Conservation (phyloP, 257 asterid species). For the Solanum medicagineum region DNA sequence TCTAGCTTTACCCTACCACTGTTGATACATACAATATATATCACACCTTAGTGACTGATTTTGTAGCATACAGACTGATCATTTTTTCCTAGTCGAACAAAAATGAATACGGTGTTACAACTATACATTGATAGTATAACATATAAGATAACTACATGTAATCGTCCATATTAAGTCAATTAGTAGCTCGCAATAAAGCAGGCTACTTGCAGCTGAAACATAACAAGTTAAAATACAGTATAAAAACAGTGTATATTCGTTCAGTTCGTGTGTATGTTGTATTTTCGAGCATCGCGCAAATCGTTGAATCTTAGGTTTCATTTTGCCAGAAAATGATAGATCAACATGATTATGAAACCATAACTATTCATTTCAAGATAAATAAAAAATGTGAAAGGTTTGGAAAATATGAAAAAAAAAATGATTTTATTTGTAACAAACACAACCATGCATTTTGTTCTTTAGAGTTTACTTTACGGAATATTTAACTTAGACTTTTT, state of each 20-base stretch:
- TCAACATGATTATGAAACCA: background rate
- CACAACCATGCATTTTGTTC: background rate
- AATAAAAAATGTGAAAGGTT: no score
- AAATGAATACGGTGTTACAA: background rate
- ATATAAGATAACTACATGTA: background rate
- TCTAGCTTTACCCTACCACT: background rate
- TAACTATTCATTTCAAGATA: background rate
- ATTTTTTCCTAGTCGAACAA: background rate
- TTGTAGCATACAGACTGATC: conserved; percentile 3
- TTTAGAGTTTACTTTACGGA: background rate
- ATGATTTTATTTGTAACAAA: background rate
- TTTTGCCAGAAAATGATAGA: background rate
- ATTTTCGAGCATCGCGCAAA: background rate
- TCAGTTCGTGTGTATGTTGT: background rate
- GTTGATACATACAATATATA: background rate
- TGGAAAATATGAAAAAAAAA: no score
- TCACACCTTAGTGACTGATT: background rate
- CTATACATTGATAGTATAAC: background rate
- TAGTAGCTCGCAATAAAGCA: background rate
- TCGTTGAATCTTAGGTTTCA: background rate
- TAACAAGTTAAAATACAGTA: background rate
- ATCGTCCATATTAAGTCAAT: background rate
- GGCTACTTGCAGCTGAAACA: background rate
- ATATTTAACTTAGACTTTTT: background rate
- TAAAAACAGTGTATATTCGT: background rate